Conservation (phyloP, 352 stramenopile species). For the Phytophthora quininea region DNA sequence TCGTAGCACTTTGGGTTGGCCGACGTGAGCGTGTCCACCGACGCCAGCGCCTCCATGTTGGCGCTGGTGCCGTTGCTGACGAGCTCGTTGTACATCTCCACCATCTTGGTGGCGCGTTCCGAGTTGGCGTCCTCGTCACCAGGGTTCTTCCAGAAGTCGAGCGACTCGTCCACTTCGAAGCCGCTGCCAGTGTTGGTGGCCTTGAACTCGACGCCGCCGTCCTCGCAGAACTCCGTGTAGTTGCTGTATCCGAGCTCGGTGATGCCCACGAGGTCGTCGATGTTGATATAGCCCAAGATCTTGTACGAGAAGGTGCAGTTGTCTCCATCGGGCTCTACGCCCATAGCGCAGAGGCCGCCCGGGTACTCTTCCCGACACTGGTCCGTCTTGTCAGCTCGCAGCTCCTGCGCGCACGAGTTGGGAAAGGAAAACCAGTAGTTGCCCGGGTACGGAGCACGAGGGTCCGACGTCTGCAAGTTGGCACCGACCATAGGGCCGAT, state of each 20-base stretch:
- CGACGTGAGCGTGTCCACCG: constrained; percentile 34
- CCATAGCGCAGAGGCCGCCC: constrained; percentile 50
- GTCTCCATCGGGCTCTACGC: constrained; percentile 50
- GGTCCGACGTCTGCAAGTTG: constrained; percentile 52
- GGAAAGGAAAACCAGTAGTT: constrained; percentile 87
- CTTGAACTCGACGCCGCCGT: constrained; percentile 61
- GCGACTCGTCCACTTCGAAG: constrained; percentile 39
- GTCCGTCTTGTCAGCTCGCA: constrained; percentile 52
- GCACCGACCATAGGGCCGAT: constrained; percentile 55
- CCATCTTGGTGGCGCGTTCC: constrained; percentile 41
- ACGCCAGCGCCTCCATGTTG: constrained; percentile 60
- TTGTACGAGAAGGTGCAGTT: constrained; percentile 73
- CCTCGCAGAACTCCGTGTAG: constrained; percentile 69
- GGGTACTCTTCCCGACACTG: constrained; percentile 44
- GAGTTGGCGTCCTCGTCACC: constrained; percentile 47
- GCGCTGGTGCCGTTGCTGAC: constrained; percentile 33
- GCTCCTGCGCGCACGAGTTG: constrained; percentile 57
- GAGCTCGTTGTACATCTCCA: constrained; percentile 59
- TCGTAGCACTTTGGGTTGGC: constrained; percentile 66
- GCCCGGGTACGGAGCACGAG: constrained; percentile 67
- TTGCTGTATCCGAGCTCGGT: constrained; percentile 60
- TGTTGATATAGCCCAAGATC: constrained; percentile 59
- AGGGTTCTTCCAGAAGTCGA: constrained; percentile 73
- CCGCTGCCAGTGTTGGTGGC: constrained; percentile 33
- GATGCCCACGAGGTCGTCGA: constrained; percentile 74